Evolutionary conservation across 352 stramenopile species (phyloP).

Genomic region (Pythium volutum): DNA sequence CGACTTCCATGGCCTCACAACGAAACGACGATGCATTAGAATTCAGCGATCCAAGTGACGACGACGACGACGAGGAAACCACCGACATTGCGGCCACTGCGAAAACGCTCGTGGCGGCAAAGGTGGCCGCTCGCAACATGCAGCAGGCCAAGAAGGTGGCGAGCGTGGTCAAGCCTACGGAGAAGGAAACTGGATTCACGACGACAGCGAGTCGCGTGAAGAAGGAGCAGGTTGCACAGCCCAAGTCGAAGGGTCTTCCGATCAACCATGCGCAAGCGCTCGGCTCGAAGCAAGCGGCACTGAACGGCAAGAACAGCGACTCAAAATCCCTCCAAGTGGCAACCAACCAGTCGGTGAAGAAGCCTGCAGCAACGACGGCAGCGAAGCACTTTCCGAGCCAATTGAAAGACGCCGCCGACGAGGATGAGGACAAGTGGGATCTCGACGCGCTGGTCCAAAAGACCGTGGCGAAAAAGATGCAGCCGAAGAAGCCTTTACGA

Average conservation of each 20-base stretch:
- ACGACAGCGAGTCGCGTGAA: background rate
- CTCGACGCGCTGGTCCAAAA: slow-evolving; percentile 17
- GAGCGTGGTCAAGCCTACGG: background rate
- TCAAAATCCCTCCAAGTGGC: background rate
- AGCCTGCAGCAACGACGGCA: background rate
- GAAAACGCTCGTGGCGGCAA: background rate
- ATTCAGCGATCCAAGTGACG: slow-evolving; percentile 1
- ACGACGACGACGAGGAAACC: slow-evolving; percentile 8
- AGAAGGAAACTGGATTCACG: background rate
- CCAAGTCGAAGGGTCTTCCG: background rate
- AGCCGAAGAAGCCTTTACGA: background rate
- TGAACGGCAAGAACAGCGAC: background rate
- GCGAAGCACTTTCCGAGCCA: too few relatives aligned
- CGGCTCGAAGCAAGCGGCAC: background rate
- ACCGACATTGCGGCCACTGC: background rate
- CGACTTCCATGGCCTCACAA: background rate
- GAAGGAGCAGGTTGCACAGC: background rate
- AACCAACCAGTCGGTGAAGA: background rate
- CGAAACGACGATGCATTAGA: slow-evolving; percentile 4
- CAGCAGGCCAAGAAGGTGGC: background rate
- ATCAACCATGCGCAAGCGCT: background rate
- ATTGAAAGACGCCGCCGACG: background rate
- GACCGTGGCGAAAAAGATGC: background rate
- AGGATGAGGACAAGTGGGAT: slow-evolving; percentile 25
- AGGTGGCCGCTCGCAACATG: background rate